These are phyloP conservation scores for Davidsoniella neocaledoniae DNA, from an alignment of 2,329 filamentous ascomycete genomes.

Conservation along the genomic window DNA sequence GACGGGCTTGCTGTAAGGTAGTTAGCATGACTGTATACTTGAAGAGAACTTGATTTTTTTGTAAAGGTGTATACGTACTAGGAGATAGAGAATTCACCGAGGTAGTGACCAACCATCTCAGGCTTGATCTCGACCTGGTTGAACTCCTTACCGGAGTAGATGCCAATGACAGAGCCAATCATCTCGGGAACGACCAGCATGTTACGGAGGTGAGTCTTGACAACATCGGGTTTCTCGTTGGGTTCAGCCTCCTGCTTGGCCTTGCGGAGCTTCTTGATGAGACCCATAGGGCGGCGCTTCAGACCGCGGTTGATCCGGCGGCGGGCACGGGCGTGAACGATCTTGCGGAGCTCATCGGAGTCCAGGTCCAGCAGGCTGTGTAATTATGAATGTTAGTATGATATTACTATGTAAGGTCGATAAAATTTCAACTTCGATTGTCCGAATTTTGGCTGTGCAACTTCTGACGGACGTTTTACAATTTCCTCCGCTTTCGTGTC, in stretches of 20 bases:
- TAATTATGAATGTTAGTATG: neutral
- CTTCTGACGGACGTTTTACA: too few species aligned
- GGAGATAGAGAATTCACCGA: slow-evolving; percentile 98
- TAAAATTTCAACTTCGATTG: too few species aligned
- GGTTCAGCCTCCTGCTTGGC: slow-evolving; percentile 97
- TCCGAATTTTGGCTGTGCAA: too few species aligned
- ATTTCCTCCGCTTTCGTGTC: too few species aligned
- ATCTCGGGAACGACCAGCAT: slow-evolving; percentile 99
- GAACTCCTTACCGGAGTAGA: slow-evolving; percentile 99
- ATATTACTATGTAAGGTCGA: too few species aligned
- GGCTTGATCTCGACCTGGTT: slow-evolving; percentile 99
- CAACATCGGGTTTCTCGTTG: slow-evolving; percentile 98
- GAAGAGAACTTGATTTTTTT: neutral
- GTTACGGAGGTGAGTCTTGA: slow-evolving; percentile 98
- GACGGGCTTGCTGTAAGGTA: slow-evolving; percentile 70
- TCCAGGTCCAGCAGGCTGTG: slow-evolving; percentile 91
- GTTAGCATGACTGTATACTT: slow-evolving; percentile 28
- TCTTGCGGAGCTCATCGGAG: slow-evolving; percentile 96
- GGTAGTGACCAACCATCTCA: slow-evolving; percentile 99
- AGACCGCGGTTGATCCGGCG: slow-evolving; percentile 98
- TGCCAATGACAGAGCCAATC: slow-evolving; percentile 96
- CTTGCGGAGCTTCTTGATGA: slow-evolving; percentile 99
- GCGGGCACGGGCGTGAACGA: slow-evolving; percentile 96
- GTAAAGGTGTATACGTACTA: slow-evolving; percentile 51
- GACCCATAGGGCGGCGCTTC: slow-evolving; percentile 99